These are phyloP conservation scores for Senna tora DNA, from an alignment of 306 rosid genomes.

Conservation along the genomic window DNA sequence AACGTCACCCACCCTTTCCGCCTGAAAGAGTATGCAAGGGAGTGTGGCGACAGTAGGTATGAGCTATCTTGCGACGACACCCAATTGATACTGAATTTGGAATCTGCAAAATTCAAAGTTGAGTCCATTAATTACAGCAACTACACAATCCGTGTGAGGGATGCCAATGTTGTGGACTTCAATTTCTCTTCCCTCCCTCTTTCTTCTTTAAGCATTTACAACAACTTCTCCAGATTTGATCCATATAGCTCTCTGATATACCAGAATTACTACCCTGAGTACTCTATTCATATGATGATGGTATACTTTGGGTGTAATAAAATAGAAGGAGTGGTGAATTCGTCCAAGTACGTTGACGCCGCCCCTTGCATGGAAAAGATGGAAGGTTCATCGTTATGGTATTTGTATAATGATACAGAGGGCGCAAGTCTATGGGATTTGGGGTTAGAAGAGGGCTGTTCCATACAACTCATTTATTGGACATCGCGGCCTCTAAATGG, in stretches of 20 bases:
- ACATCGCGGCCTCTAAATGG: not conserved
- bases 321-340: not conserved
- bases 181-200: not conserved
- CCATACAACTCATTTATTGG: not conserved
- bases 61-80: constrained; percentile 2
- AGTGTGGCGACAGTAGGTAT: constrained; percentile 4
- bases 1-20: constrained; percentile 39
- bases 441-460: not conserved
- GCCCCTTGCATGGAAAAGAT: not conserved
- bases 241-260: not conserved
- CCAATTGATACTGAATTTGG: not conserved
- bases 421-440: not conserved
- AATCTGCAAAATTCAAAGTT: not conserved
- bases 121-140: not conserved
- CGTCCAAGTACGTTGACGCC: not conserved
- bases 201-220: not conserved
- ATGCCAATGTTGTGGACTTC: not conserved
- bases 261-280: not conserved
- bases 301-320: not conserved
- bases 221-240: not conserved
- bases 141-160: constrained; percentile 9
- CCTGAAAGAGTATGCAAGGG: not conserved
- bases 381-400: not conserved
- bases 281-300: not conserved
- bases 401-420: no score